Conservation (phyloP, 2,329 filamentous ascomycete species). For the Cadophora sp. region DNA sequence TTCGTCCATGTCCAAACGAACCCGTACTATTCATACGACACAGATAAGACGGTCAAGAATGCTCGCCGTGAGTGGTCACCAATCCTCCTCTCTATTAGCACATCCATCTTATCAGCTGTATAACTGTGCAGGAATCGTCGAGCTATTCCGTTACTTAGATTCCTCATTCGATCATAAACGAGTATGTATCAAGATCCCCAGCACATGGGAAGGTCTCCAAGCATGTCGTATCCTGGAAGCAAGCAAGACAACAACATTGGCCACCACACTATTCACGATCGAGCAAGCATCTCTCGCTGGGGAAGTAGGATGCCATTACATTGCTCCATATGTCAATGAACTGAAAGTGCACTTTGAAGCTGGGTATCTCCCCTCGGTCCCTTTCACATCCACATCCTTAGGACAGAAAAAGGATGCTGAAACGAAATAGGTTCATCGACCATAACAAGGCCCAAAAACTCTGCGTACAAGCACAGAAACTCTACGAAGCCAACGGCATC, state of each 20-base stretch:
- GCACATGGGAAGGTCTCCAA: slow-evolving; percentile 67
- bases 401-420: background rate
- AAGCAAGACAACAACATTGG: slow-evolving; percentile 62
- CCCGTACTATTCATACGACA: slow-evolving; percentile 59
- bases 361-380: slow-evolving; percentile 47
- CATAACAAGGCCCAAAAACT: slow-evolving; percentile 48
- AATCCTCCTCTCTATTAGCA: background rate
- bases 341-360: slow-evolving; percentile 66
- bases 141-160: slow-evolving; percentile 53
- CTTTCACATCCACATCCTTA: background rate
- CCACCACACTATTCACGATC: slow-evolving; percentile 68
- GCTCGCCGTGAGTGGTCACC: slow-evolving; percentile 51
- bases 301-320: slow-evolving; percentile 64
- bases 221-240: slow-evolving; percentile 62
- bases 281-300: slow-evolving; percentile 65
- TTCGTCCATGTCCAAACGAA: slow-evolving; percentile 67
- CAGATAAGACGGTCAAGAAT: slow-evolving; percentile 55
- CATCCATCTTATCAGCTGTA: too few relatives aligned
- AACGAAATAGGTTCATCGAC: slow-evolving; percentile 52
- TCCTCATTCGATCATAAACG: slow-evolving; percentile 52
- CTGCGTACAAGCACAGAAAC: slow-evolving; percentile 57
- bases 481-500: slow-evolving; percentile 52
- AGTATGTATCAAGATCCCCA: slow-evolving; percentile 68
- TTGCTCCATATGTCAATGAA: slow-evolving; percentile 72
- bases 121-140: slow-evolving; percentile 56